Conservation (phyloP, 192 early-diverging fungal species). For the Rhizoclosmatium sp. region DNA sequence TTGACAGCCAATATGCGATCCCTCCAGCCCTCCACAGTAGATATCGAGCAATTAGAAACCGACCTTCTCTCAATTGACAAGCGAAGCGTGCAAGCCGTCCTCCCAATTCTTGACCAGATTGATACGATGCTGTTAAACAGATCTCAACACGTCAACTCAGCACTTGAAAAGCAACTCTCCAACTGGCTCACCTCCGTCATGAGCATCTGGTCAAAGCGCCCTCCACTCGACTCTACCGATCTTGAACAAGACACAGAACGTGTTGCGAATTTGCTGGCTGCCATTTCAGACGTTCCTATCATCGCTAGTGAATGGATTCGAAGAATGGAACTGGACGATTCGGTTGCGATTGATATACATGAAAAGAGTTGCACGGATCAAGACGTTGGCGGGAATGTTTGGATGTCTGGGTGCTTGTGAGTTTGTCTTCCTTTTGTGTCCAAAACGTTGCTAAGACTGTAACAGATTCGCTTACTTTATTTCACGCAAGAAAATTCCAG, state of each 20-base stretch:
- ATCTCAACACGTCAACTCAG: background rate
- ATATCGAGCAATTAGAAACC: background rate
- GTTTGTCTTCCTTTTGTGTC: background rate
- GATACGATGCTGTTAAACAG: background rate
- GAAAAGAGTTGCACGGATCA: background rate
- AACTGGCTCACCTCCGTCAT: constrained; percentile 4
- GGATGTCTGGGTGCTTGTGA: background rate
- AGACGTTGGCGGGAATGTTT: background rate
- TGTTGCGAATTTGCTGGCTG: background rate
- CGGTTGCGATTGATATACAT: background rate
- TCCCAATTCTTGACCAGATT: background rate
- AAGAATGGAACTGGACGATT: too few species aligned
- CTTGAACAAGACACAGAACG: background rate
- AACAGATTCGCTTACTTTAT: background rate
- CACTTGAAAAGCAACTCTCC: background rate
- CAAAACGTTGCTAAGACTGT: too few species aligned
- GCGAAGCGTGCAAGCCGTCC: background rate
- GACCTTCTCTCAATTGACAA: background rate
- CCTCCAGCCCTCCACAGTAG: background rate
- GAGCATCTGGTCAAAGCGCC: background rate
- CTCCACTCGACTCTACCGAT: background rate
- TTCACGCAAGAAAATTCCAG: background rate
- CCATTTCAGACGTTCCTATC: background rate
- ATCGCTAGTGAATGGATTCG: too few species aligned
- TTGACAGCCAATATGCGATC: too few species aligned